phyloP scores from a whole-genome alignment of 225 moss, liverwort and hornwort genomes.

The Physcomitrium patens region DNA sequence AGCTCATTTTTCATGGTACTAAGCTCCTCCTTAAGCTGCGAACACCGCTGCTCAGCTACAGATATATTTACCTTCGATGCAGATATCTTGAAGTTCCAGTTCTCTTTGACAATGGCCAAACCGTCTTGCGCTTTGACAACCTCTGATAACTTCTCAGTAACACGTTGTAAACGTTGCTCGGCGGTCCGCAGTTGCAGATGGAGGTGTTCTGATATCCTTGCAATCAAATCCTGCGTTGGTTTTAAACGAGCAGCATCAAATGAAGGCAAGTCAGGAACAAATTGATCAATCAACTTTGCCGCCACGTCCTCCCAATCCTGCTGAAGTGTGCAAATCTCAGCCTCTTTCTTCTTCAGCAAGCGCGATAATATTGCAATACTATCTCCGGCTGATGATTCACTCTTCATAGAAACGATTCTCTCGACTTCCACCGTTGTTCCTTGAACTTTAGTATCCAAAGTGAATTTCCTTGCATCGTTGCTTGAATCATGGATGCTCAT shows the following conservation, averaged over 20 bases:
- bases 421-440: conserved; percentile 3
- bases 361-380: conserved; percentile 38
- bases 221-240: conserved; percentile 29
- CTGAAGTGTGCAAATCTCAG: conserved; percentile 46
- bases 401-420: conserved; percentile 38
- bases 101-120: conserved; percentile 34
- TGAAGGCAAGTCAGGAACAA: conserved; percentile 44
- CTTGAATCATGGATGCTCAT: conserved; percentile 15
- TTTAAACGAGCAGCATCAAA: conserved; percentile 29
- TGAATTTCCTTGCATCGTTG: conserved; percentile 14
- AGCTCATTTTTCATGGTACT: conserved; percentile 37
- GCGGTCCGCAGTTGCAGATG: conserved; percentile 35
- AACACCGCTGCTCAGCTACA: conserved; percentile 40
- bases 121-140: conserved; percentile 32
- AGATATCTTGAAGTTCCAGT: conserved; percentile 35
- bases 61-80: conserved; percentile 19
- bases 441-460: conserved; percentile 19
- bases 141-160: conserved; percentile 39
- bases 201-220: conserved; percentile 36
- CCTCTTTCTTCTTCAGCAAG: conserved; percentile 44
- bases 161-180: conserved; percentile 38
- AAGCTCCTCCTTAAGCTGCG: conserved; percentile 33
- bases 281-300: conserved; percentile 49
- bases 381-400: conserved; percentile 42
- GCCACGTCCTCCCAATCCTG: conserved; percentile 57